Evolutionary conservation across 805 yeast genomes (phyloP).

Genomic region (Starmerella etchellsii): DNA sequence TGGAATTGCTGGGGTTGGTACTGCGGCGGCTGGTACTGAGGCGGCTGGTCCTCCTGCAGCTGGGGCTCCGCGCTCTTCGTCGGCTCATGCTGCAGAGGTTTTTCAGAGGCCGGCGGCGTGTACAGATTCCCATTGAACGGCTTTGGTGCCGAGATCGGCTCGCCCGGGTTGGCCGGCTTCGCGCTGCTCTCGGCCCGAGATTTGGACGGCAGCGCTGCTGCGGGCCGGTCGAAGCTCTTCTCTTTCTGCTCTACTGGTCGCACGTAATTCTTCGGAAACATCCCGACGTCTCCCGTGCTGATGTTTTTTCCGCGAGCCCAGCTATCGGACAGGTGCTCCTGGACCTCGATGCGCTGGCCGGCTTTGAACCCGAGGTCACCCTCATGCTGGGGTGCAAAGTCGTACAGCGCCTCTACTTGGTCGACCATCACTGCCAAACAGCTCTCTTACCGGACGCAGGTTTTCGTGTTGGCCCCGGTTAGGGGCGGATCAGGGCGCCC

Average conservation of each 20-base stretch:
- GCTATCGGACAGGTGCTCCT: conserved; percentile 64
- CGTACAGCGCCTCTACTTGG: conserved; percentile 57
- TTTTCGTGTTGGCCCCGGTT: too few species aligned
- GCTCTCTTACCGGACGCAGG: too few species aligned
- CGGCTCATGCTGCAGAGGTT: too few species aligned
- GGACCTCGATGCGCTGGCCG: conserved; percentile 59
- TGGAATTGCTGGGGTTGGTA: too few species aligned
- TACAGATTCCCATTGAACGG: conserved; percentile 19
- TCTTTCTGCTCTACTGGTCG: conserved; percentile 24
- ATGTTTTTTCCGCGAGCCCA: conserved; percentile 74
- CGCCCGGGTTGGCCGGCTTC: neutral
- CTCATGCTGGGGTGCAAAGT: conserved; percentile 57
- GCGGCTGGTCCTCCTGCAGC: conserved; percentile 15
- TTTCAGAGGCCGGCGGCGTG: too few species aligned
- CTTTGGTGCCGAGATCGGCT: too few species aligned
- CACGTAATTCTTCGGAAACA: conserved; percentile 86
- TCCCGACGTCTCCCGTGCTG: conserved; percentile 49
- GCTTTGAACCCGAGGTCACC: conserved; percentile 54
- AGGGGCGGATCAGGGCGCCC: too few species aligned
- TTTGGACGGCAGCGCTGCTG: conserved; percentile 13
- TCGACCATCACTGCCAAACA: too few species aligned
- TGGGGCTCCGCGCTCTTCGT: neutral
- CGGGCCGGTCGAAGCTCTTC: conserved; percentile 16
- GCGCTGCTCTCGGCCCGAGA: too few species aligned
- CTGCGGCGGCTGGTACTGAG: conserved; percentile 1